phyloP scores from a whole-genome alignment of 2,329 filamentous ascomycete species.

The Cladosporium sp. region DNA sequence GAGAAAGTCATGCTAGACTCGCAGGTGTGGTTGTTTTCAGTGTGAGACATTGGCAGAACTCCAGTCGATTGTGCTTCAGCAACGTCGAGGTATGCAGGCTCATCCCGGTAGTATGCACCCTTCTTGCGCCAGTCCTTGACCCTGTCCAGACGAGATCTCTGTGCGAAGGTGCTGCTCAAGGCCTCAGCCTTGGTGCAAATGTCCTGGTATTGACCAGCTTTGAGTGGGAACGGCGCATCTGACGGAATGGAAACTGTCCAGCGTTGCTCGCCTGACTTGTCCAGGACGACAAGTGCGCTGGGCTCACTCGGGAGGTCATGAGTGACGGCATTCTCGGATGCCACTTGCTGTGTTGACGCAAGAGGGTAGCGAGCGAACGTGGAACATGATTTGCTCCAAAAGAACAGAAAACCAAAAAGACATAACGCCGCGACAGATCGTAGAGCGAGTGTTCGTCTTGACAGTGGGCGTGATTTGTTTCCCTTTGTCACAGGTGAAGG shows the following conservation, averaged over 20 bases:
- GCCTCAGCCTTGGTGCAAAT: conserved; percentile 58
- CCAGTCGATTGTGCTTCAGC: conserved; percentile 64
- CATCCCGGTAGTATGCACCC: conserved; percentile 55
- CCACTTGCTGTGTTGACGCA: conserved; percentile 14
- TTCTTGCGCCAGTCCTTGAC: conserved; percentile 43
- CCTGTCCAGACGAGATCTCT: conserved; percentile 30
- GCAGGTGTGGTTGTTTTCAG: conserved; percentile 51
- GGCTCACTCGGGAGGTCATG: conserved; percentile 65
- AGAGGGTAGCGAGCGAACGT: not conserved
- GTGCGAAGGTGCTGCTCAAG: conserved; percentile 29
- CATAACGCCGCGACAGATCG: conserved; percentile 16
- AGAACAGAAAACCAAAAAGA: conserved; percentile 14
- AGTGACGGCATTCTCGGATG: conserved; percentile 3
- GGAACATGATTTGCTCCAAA: conserved; percentile 4
- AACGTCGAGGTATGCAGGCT: conserved; percentile 71
- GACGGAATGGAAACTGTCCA: conserved; percentile 82
- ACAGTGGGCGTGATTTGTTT: conserved; percentile 6
- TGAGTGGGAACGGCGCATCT: conserved; percentile 62
- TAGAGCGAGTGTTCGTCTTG: conserved; percentile 14
- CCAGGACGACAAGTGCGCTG: conserved; percentile 66
- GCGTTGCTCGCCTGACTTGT: conserved; percentile 59
- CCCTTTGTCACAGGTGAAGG: conserved; percentile 11
- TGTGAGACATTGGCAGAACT: conserved; percentile 32
- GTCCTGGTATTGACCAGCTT: conserved; percentile 61
- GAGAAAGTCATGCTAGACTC: conserved; percentile 71